A percentile compares a stretch with the other conserved stretches of the same genome.
phyloP scores from a whole-genome alignment of 1,284 basidiomycete species.

The Leccinum variabile region DNA sequence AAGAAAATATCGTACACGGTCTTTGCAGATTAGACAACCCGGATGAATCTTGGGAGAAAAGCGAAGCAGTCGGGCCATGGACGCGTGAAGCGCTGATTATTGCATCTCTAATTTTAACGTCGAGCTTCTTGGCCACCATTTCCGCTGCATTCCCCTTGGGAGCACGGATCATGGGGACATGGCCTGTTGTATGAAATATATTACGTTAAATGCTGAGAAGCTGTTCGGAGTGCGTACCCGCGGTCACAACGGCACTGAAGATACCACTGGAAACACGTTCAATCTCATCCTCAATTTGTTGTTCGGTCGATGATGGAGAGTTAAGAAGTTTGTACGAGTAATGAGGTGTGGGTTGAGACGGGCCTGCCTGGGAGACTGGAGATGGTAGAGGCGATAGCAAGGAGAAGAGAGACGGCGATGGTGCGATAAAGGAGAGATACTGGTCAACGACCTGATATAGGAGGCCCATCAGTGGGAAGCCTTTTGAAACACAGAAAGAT shows the following conservation, averaged over 20 bases:
- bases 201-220: background rate
- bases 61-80: slow-evolving; percentile 48
- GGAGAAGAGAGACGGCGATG: slow-evolving; percentile 94
- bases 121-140: slow-evolving; percentile 96
- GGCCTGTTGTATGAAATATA: slow-evolving; percentile 50
- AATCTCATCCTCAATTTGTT: slow-evolving; percentile 91
- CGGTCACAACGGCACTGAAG: slow-evolving; percentile 91
- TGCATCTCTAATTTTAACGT: slow-evolving; percentile 90
- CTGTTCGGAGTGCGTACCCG: slow-evolving; percentile 56
- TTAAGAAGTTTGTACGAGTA: slow-evolving; percentile 86
- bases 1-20: slow-evolving; percentile 59
- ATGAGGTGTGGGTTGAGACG: slow-evolving; percentile 38
- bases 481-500: background rate
- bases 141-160: slow-evolving; percentile 97
- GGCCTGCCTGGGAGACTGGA: slow-evolving; percentile 35
- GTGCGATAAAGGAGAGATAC: slow-evolving; percentile 95
- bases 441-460: slow-evolving; percentile 81
- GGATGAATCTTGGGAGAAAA: slow-evolving; percentile 73
- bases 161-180: slow-evolving; percentile 93
- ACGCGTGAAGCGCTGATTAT: slow-evolving; percentile 79
- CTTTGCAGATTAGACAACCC: slow-evolving; percentile 77
- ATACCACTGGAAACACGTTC: slow-evolving; percentile 90
- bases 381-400: slow-evolving; percentile 57
- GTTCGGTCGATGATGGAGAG: slow-evolving; percentile 88
- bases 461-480: slow-evolving; percentile 2